Percentiles rank a stretch among this genome's conserved stretches.
Evolutionary conservation across 345 rosid species (phyloP).

Genomic region (Litchi chinensis): DNA sequence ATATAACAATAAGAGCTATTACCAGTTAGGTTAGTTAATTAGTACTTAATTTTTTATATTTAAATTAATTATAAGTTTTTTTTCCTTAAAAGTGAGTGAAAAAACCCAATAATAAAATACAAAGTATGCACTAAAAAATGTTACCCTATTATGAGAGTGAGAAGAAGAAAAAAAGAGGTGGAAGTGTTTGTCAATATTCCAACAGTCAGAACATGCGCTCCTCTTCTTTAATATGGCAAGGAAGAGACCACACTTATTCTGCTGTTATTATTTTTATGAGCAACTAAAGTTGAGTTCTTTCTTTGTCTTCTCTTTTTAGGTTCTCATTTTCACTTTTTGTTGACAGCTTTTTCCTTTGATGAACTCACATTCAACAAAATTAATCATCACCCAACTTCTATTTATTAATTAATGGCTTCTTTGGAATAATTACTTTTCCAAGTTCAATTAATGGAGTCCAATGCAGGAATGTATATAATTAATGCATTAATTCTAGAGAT

Average conservation of each 20-base stretch:
- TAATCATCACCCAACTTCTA: slow-evolving; percentile 9
- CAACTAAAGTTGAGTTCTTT: slow-evolving; percentile 12
- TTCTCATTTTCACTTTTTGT: slow-evolving; percentile 15
- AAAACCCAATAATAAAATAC: too few species aligned
- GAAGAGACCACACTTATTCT: slow-evolving; percentile 9
- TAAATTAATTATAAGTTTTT: too few species aligned
- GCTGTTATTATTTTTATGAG: slow-evolving; percentile 2
- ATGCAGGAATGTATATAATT: slow-evolving; percentile 9
- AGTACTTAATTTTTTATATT: too few species aligned
- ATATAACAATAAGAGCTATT: too few species aligned
- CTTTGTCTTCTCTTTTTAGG: not conserved
- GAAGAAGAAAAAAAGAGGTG: not conserved
- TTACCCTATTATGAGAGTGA: too few species aligned
- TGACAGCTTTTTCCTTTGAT: slow-evolving; percentile 21
- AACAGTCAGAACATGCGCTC: slow-evolving; percentile 23
- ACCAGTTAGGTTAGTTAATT: too few species aligned
- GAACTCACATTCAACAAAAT: slow-evolving; percentile 30
- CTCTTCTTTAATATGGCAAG: slow-evolving; percentile 15
- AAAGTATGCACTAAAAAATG: too few species aligned
- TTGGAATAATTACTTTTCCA: slow-evolving; percentile 32
- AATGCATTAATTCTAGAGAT: not conserved
- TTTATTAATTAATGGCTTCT: not conserved
- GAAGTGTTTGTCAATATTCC: slow-evolving; percentile 27
- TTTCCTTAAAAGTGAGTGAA: too few species aligned
- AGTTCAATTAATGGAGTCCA: slow-evolving; percentile 36